Percentiles rank a stretch among this genome's conserved stretches.
These are phyloP conservation scores for Poteriospumella lacustris DNA, from an alignment of 108 stramenopile genomes.

Conservation along the genomic window DNA sequence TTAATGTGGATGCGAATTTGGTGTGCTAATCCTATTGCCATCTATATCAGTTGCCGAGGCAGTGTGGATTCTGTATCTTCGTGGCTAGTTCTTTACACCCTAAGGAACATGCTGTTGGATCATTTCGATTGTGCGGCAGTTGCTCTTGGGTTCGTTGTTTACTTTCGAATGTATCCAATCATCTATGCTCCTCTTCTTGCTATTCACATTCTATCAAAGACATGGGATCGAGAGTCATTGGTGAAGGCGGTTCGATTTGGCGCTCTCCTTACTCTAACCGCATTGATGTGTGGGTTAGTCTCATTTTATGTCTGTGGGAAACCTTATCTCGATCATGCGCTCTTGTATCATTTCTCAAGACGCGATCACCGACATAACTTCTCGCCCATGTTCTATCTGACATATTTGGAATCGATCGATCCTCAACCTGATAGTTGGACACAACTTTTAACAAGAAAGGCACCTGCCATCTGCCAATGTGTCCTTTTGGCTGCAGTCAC, in stretches of 20 bases:
- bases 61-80: slow-evolving; percentile 33
- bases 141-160: slow-evolving; percentile 47
- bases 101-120: slow-evolving; percentile 9
- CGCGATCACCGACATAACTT: slow-evolving; percentile 91
- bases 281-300: background rate
- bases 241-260: no score
- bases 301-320: slow-evolving; percentile 65
- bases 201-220: no score
- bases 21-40: slow-evolving; percentile 32
- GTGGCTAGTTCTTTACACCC: slow-evolving; percentile 17
- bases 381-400: slow-evolving; percentile 74
- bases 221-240: no score
- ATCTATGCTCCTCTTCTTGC: slow-evolving; percentile 43
- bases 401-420: slow-evolving; percentile 62
- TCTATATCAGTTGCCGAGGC: slow-evolving; percentile 35
- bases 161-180: slow-evolving; percentile 55
- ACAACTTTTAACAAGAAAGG: no score
- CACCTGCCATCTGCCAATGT: no score
- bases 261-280: background rate
- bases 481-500: no score
- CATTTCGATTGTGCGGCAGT: slow-evolving; percentile 13
- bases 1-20: background rate
- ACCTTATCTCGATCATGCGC: slow-evolving; percentile 70
- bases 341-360: slow-evolving; percentile 86
- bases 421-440: no score